Base-by-base conservation (phyloP, 371 early-diverging fungal genomes). In the Syncephalastrum monosporum region DNA sequence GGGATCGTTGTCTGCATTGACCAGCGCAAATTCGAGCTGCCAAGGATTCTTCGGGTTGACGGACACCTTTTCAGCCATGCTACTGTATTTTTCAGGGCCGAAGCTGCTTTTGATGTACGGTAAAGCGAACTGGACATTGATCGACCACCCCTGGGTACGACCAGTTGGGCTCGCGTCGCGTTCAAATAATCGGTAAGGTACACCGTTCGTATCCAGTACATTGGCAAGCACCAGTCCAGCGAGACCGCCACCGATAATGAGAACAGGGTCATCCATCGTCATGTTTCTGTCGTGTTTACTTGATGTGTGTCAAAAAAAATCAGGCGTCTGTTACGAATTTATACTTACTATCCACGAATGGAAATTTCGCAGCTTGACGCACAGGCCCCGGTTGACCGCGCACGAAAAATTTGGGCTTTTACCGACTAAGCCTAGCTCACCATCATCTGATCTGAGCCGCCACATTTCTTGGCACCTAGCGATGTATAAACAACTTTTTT, bases 221-320 rank as follows among this genome's bases (percentile, higher is more conserved):
- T 70, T 60, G 15, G 72, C 72, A 1, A 69, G 54, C 16, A 67
- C 43, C 12, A 75, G 61, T n/a, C 76, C 72, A 10, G 72, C 49
- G n/a, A 65, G 59, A 33, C 76, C 76, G 33, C 42, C 72, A 15
- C 72, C 72, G 10, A 72, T 48, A 49, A 75, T 75, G 12, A 72
- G 48, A 21, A 75, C 61, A 14, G 41, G 47, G 3, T 55, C 47
- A 1, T 53, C 5, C 21, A 41, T 41, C 49, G 21, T 42, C n/a
- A 15, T 47, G 56, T 21, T 38, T 0, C 42, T 49, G 2, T 10
- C 8, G 38, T 33, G 12, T 33, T 12, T 33, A 1, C 1, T 0
- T 10, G 2, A 10, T 8, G 38, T 21, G 12, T 33, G 38, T 33
- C 38, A 33, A 33, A 33, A 33, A 10, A 33, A 33, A 2, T 33